phyloP scores from a whole-genome alignment of 192 early-diverging fungal genomes.

The Helicostylum pulchrum region DNA sequence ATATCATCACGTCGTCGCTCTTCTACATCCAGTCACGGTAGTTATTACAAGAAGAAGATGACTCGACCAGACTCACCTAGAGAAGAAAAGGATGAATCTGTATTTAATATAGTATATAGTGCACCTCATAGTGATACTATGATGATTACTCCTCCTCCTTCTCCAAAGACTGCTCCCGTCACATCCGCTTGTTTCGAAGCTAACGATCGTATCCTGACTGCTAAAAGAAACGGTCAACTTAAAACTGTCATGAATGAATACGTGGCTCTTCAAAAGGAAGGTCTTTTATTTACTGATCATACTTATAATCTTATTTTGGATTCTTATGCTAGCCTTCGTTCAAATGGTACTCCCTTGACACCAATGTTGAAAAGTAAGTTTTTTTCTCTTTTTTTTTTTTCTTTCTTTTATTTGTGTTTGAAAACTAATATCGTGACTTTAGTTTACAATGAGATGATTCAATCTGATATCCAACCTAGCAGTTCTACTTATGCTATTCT shows the following conservation, averaged over 20 bases:
- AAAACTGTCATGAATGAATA: constrained; percentile 28
- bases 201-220: constrained; percentile 27
- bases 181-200: constrained; percentile 11
- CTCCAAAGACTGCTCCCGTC: constrained; percentile 7
- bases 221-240: constrained; percentile 30
- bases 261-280: constrained; percentile 23
- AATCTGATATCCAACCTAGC: constrained; percentile 14
- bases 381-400: not conserved
- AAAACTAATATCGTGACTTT: not conserved
- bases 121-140: not conserved
- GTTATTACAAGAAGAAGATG: not conserved
- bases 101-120: not conserved
- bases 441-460: constrained; percentile 38
- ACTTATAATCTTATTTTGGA: constrained; percentile 37
- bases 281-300: constrained; percentile 24
- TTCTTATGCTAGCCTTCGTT: constrained; percentile 25
- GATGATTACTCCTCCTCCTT: constrained; percentile 22
- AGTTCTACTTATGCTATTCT: constrained; percentile 28
- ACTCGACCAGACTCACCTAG: not conserved
- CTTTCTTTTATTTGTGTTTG: not conserved
- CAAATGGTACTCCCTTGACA: constrained; percentile 31
- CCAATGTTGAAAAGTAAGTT: constrained; percentile 24
- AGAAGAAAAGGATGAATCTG: not conserved
- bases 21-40: constrained; percentile 5
- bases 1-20: not conserved